Base-by-base conservation (phyloP, 768 basidiomycete species). In the Boletellus emodensis region DNA sequence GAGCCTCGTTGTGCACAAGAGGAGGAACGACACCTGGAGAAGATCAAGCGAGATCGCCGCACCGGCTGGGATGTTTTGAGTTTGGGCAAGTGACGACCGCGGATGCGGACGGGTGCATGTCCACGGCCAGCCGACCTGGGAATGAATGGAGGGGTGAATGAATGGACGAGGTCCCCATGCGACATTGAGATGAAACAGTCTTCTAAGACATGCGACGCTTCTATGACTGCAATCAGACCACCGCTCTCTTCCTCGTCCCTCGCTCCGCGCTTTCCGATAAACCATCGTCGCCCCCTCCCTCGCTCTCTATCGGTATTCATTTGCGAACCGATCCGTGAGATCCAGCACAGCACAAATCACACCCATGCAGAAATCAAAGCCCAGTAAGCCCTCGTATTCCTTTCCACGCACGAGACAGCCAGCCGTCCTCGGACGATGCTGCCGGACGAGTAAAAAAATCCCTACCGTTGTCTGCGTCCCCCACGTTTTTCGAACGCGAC, bases 381-480 rank as follows among this genome's bases (percentile, higher is more conserved):
- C 84, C 80, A 73, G 80, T 83, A 69, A 86, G 80, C 69, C 72
- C 74, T 77, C 82, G 82, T 62, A 89, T 70, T 70, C 72, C 77
- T 71, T 81, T 74, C 83, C 81, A 83, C 57, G 75, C 72, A 67
- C 83, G 80, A 79, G 81, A 82, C 68, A 83, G 71, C 87, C 85
- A 86, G 61, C 79, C 77, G 72, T 77, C 79, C 63, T 67, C 58
- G 62, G 75, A 72, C 64, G 79, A 69, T 52, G 82, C 72, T 66
- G 78, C 71, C 64, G 76, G 61, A 72, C 73, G 73, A 74, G 74
- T 71, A 73, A 85, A 87, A 75, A 78, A 76, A 71, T 63, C 72
- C 88, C 81, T 87, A 90, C 89, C 89, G 67, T 89, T 85, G 67
- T 60, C 58, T 62, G 61, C 51, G 55, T 55, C 55, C 51, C 24